Evolutionary conservation across 176 grass and related monocot genomes (phyloP), one percentile per base, ranked within the genome.

Genomic region (Melocanna baccifera): DNA sequence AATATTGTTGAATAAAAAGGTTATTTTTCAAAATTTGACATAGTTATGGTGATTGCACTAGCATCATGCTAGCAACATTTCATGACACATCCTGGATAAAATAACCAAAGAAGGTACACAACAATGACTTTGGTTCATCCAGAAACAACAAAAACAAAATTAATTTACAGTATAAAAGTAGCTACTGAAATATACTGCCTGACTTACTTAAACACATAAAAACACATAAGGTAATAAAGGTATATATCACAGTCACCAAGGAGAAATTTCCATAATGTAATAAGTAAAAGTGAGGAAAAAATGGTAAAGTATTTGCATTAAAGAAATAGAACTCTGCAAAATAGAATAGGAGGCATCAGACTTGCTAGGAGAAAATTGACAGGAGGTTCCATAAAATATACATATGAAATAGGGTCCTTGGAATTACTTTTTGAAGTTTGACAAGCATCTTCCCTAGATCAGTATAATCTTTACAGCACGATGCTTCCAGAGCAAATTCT

Each of bases 371-470:
- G 62, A 62, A 80, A 65, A 34, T 66, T 83, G 30, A 48, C 0
- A 45, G 2, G 47, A 53, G 1, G 48, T 36, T 73, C 55, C 16
- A 45, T 29, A 46, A 82, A 26, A 81, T 82, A 77, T 69, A 34
- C 34, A 76, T 62, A 79, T 41, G 12, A 56, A 79, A 83, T 57
- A 75, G 57, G 69, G 68, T 80, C 32, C 67, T 83, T 53, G 75
- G 53, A 81, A 70, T 87, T 94, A 99, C 96, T 43, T 92, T 96
- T 88, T 90, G 65, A 81, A 99, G 90, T 88, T 94, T 99, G 66
- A 96, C 28, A 69, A 99, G 96, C 91, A 99, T 92, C 88, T 83
- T 91, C 83, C 96, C 96, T 61, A 99, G 91, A 88, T 92, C 96
- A 84, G 70, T 80, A 84, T 99, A 99, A 81, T 92, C 82, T 82